A percentile compares a stretch with the other conserved stretches of the same genome.
These are phyloP conservation scores for Besnoitia besnoiti DNA, from an alignment of 169 alveolate genomes.

Conservation along the genomic window DNA sequence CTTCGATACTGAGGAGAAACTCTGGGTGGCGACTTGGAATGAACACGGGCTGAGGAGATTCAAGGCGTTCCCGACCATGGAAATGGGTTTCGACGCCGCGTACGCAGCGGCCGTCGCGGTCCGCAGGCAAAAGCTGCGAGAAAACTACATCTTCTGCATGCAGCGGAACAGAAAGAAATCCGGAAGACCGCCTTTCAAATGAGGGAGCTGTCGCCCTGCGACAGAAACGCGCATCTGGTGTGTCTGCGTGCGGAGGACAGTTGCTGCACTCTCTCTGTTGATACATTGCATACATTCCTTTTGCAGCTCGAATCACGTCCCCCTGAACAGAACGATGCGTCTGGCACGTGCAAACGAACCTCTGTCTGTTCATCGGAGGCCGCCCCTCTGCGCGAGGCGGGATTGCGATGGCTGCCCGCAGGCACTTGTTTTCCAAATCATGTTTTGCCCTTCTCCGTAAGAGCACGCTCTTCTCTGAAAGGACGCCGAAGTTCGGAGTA, in stretches of 20 bases:
- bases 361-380: no score
- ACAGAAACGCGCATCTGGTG: neutral
- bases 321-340: no score
- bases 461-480: no score
- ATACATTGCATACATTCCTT: neutral
- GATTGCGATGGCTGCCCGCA: no score
- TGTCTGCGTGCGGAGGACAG: neutral
- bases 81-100: conserved; percentile 69
- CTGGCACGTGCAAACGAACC: no score
- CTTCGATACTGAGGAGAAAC: conserved; percentile 65
- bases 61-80: conserved; percentile 51
- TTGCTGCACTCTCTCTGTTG: neutral
- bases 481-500: no score
- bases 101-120: conserved; percentile 65
- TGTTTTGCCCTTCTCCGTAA: no score
- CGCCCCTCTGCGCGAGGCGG: no score
- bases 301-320: no score
- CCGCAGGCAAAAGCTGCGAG: conserved; percentile 55
- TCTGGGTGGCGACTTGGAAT: conserved; percentile 70
- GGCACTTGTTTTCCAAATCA: no score
- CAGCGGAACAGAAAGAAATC: conserved; percentile 47
- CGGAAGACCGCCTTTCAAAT: conserved; percentile 64
- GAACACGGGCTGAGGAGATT: conserved; percentile 66
- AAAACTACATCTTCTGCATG: conserved; percentile 51
- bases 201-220: neutral